A percentile compares a stretch with the other conserved stretches of the same genome.
These are phyloP conservation scores for Phyllosticta paracitricarpa DNA, from an alignment of 2,329 filamentous ascomycete species.

Conservation along the genomic window DNA sequence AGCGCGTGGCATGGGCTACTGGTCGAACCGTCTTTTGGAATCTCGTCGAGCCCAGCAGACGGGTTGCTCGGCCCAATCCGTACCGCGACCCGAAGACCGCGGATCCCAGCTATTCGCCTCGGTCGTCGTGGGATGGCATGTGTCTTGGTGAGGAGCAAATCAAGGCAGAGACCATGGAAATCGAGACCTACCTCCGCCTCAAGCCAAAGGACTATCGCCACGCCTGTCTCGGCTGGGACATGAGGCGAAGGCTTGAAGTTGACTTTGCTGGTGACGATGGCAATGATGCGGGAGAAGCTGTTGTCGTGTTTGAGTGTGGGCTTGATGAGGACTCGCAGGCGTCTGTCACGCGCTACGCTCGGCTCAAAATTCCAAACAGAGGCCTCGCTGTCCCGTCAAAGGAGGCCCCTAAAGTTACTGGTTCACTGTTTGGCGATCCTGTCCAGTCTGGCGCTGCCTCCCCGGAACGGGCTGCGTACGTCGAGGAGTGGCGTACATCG, in stretches of 20 bases:
- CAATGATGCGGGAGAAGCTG: constrained; percentile 62
- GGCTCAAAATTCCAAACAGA: constrained; percentile 38
- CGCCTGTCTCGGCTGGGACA: constrained; percentile 80
- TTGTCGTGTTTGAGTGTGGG: constrained; percentile 67
- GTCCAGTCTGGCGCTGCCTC: constrained; percentile 14
- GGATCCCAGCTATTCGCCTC: constrained; percentile 69
- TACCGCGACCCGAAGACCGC: constrained; percentile 54
- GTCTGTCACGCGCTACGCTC: constrained; percentile 48
- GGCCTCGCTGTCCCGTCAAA: background rate
- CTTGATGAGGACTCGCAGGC: constrained; percentile 48
- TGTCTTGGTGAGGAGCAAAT: constrained; percentile 61
- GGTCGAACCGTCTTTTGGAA: constrained; percentile 75
- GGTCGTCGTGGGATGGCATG: constrained; percentile 66
- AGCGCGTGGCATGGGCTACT: constrained; percentile 66
- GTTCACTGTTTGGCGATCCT: constrained; percentile 43
- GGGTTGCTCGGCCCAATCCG: constrained; percentile 61
- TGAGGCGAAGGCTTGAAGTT: constrained; percentile 73
- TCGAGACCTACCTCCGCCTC: constrained; percentile 63
- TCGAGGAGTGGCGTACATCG: constrained; percentile 59
- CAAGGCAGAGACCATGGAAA: constrained; percentile 66
- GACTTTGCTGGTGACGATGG: constrained; percentile 80
- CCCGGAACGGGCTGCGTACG: constrained; percentile 23
- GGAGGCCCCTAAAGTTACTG: constrained; percentile 11
- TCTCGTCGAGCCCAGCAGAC: constrained; percentile 66
- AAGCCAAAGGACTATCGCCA: constrained; percentile 70